Evolutionary conservation across 768 basidiomycete species (phyloP).

Genomic region (Mycena leptocephala): DNA sequence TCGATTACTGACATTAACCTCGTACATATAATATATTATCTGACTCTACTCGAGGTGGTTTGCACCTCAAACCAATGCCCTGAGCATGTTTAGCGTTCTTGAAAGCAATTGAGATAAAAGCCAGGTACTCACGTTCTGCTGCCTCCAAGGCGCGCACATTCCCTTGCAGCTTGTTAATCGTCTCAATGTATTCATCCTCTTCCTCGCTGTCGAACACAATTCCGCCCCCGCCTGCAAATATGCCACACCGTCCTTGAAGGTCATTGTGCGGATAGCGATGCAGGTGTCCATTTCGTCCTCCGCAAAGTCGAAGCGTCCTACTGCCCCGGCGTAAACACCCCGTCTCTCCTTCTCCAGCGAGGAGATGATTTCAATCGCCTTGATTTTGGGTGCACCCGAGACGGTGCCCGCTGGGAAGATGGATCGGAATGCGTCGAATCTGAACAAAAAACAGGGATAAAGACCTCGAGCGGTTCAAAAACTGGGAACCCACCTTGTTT

Average conservation of each 20-base stretch:
- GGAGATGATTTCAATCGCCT: conserved; percentile 94
- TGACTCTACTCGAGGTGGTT: conserved; percentile 28
- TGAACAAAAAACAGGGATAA: conserved; percentile 46
- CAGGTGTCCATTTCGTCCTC: conserved; percentile 97
- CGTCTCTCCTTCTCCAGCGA: conserved; percentile 91
- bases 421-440: conserved; percentile 98
- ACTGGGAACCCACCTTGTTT: conserved; percentile 77
- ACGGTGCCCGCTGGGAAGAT: conserved; percentile 99
- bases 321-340: conserved; percentile 97
- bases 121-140: conserved; percentile 84
- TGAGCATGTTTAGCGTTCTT: conserved; percentile 50
- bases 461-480: conserved; percentile 13
- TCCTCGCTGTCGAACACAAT: conserved; percentile 98
- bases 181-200: conserved; percentile 97
- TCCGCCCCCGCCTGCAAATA: conserved; percentile 98
- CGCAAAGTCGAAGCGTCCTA: conserved; percentile 98
- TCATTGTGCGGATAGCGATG: conserved; percentile 98
- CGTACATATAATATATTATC: conserved; percentile 23
- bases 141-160: conserved; percentile 89
- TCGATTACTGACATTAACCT: conserved; percentile 13
- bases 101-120: neutral
- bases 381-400: conserved; percentile 98
- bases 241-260: conserved; percentile 92
- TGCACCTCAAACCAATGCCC: conserved; percentile 76
- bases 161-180: conserved; percentile 93